A percentile compares a stretch with the other conserved stretches of the same genome.
Conservation (phyloP, 2,329 filamentous ascomycete species). For the Teratosphaeria epicoccoides region DNA sequence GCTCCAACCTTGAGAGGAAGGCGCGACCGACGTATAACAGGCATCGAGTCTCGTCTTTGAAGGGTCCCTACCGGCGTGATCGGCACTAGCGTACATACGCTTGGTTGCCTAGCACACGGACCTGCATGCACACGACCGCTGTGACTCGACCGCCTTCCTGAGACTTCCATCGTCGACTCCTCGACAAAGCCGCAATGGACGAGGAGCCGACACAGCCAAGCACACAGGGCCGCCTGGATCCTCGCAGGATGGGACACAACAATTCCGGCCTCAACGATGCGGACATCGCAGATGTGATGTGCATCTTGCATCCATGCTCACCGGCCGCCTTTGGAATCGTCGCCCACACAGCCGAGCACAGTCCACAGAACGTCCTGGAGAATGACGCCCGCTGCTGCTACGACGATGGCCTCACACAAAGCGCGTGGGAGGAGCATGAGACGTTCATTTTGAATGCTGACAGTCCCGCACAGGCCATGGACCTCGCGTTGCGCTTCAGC, state of each 20-base stretch:
- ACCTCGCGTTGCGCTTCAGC: slow-evolving; percentile 73
- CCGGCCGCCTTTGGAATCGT: slow-evolving; percentile 62
- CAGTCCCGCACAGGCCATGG: slow-evolving; percentile 29
- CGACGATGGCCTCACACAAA: slow-evolving; percentile 22
- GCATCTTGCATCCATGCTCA: slow-evolving; percentile 73
- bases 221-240: slow-evolving; percentile 73
- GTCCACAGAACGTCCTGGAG: slow-evolving; percentile 53
- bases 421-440: slow-evolving; percentile 19
- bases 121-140: slow-evolving; percentile 1
- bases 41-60: not conserved
- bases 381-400: slow-evolving; percentile 25
- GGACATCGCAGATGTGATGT: slow-evolving; percentile 80
- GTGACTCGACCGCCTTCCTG: slow-evolving; percentile 1
- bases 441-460: slow-evolving; percentile 22
- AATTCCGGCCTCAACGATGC: slow-evolving; percentile 73
- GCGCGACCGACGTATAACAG: not conserved
- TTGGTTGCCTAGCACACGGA: slow-evolving; percentile 6
- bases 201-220: slow-evolving; percentile 8
- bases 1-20: not conserved
- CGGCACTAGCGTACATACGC: slow-evolving; percentile 2
- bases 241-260: slow-evolving; percentile 65
- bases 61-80: not conserved
- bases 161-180: not conserved
- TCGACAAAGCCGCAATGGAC: slow-evolving; percentile 2
- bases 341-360: slow-evolving; percentile 39